A percentile compares a stretch with the other conserved stretches of the same genome.
Evolutionary conservation across 345 rosid genomes (phyloP).

Genomic region (Bruguiera parviflora): DNA sequence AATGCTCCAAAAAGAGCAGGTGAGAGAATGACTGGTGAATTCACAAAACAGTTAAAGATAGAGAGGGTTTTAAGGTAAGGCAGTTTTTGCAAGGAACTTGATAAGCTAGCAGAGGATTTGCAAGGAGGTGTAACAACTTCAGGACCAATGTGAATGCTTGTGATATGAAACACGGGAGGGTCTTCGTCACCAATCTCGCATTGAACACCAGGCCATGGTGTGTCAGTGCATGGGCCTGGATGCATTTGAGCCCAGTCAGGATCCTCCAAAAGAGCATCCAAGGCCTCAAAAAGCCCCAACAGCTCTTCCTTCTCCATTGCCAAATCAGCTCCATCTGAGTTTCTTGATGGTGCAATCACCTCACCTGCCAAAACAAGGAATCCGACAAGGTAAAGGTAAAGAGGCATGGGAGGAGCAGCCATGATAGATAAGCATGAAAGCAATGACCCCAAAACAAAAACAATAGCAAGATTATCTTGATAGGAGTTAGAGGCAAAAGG

Average conservation of each 20-base stretch:
- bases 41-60: slow-evolving; percentile 41
- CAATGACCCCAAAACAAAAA: not conserved
- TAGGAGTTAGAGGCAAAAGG: not conserved
- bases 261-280: slow-evolving; percentile 37
- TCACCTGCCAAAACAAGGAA: slow-evolving; percentile 30
- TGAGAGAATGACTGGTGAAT: slow-evolving; percentile 27
- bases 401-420: slow-evolving; percentile 17
- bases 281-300: slow-evolving; percentile 34
- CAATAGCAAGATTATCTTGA: not conserved
- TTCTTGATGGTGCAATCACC: slow-evolving; percentile 16
- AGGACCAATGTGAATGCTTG: slow-evolving; percentile 41
- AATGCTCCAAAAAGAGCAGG: slow-evolving; percentile 26
- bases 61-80: slow-evolving; percentile 41
- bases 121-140: slow-evolving; percentile 40
- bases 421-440: not conserved
- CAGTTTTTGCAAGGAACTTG: slow-evolving; percentile 38
- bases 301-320: slow-evolving; percentile 38
- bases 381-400: slow-evolving; percentile 22
- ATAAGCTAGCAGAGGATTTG: slow-evolving; percentile 33
- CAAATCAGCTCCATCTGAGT: slow-evolving; percentile 10
- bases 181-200: slow-evolving; percentile 37
- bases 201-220: slow-evolving; percentile 51
- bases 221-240: slow-evolving; percentile 47
- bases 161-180: slow-evolving; percentile 37
- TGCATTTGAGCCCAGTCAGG: slow-evolving; percentile 36